Evolutionary conservation across 805 yeast genomes (phyloP).

Genomic region (Teunomyces aglyptinius): DNA sequence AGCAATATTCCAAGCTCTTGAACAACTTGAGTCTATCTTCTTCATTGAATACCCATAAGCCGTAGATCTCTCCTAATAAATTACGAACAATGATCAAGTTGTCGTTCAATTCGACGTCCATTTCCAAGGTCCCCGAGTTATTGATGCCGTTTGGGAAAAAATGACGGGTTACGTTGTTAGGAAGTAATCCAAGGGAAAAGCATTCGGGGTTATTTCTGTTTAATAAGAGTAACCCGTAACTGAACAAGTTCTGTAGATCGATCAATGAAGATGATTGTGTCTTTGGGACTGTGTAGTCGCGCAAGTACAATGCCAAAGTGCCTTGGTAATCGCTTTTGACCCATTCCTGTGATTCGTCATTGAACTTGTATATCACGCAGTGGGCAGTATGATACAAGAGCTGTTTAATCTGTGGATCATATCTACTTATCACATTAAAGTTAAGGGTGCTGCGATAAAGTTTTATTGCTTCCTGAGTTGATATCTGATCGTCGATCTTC

Average conservation of each 20-base stretch:
- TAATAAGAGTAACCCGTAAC: constrained; percentile 67
- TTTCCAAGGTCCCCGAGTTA: constrained; percentile 35
- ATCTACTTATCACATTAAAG: constrained; percentile 72
- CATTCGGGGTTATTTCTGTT: constrained; percentile 69
- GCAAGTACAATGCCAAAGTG: constrained; percentile 60
- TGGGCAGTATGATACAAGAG: constrained; percentile 68
- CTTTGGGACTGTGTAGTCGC: constrained; percentile 36
- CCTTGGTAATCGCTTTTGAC: constrained; percentile 69
- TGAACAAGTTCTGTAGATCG: constrained; percentile 47
- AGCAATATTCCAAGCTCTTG: constrained; percentile 43
- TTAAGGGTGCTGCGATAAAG: constrained; percentile 67
- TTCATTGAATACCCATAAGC: constrained; percentile 74
- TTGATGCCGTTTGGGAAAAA: constrained; percentile 37
- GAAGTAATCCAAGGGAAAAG: constrained; percentile 67
- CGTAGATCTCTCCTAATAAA: constrained; percentile 67
- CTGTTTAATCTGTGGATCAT: constrained; percentile 70
- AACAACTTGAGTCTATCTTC: constrained; percentile 61
- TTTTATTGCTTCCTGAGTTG: constrained; percentile 49
- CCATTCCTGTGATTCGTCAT: constrained; percentile 61
- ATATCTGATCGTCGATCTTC: constrained; percentile 29
- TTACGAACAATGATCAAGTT: constrained; percentile 69
- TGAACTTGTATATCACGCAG: constrained; percentile 67
- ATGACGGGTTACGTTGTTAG: constrained; percentile 48
- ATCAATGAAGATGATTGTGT: constrained; percentile 15
- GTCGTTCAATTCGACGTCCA: constrained; percentile 68